A percentile compares a stretch with the other conserved stretches of the same genome.
Evolutionary conservation across 805 yeast species (phyloP).

Genomic region (Saccharomycopsis microspora): DNA sequence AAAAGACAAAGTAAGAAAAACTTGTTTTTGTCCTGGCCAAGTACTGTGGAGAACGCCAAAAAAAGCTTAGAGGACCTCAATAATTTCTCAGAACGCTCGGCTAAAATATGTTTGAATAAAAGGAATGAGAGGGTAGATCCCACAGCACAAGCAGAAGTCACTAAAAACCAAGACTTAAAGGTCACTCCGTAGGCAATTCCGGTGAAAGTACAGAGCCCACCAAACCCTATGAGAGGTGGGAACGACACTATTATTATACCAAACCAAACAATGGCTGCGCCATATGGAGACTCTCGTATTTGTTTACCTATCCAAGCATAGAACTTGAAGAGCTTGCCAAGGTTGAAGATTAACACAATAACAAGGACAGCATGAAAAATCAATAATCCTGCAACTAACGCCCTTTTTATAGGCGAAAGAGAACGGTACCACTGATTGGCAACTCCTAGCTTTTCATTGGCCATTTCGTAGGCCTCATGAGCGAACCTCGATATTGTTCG

Average conservation of each 20-base stretch:
- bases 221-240: constrained; percentile 85
- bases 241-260: constrained; percentile 61
- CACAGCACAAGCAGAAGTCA: constrained; percentile 53
- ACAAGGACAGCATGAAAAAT: not conserved
- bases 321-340: constrained; percentile 20
- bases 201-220: constrained; percentile 48
- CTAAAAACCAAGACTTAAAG: constrained; percentile 61
- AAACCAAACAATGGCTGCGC: constrained; percentile 35
- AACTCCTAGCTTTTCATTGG: no score
- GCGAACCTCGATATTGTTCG: no score
- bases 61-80: constrained; percentile 53
- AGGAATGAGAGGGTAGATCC: constrained; percentile 75
- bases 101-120: constrained; percentile 48
- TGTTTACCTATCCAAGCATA: constrained; percentile 33
- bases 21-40: constrained; percentile 53
- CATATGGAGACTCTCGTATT: constrained; percentile 30
- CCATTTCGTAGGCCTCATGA: no score
- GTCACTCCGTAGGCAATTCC: constrained; percentile 82
- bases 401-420: no score
- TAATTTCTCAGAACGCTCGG: constrained; percentile 45
- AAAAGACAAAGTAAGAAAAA: constrained; percentile 59
- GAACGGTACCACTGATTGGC: no score
- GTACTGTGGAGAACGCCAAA: constrained; percentile 60
- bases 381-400: no score
- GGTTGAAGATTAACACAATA: not conserved